These are phyloP conservation scores for Plantago rigida DNA, from an alignment of 305 asterid species.

Conservation along the genomic window DNA sequence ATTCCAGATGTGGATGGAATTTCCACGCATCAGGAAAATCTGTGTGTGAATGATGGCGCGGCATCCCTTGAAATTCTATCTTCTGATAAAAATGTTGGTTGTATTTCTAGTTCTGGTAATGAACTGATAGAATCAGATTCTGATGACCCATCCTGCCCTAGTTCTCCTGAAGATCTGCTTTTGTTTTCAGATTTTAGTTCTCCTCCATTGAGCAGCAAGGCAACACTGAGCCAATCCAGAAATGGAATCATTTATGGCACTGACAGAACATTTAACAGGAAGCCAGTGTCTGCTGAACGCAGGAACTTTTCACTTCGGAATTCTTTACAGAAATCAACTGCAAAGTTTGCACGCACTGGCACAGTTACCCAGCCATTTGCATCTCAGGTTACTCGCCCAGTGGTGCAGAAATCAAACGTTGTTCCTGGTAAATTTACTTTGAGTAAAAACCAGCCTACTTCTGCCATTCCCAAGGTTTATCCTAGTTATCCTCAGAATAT, in stretches of 20 bases:
- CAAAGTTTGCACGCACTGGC: constrained; percentile 24
- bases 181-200: constrained; percentile 30
- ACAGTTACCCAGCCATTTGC: constrained; percentile 25
- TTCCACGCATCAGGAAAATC: constrained; percentile 26
- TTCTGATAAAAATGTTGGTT: constrained; percentile 26
- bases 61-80: constrained; percentile 24
- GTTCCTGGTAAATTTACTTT: constrained; percentile 33
- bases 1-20: constrained; percentile 26
- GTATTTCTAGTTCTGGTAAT: constrained; percentile 34
- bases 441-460: constrained; percentile 33
- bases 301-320: constrained; percentile 19
- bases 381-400: constrained; percentile 30
- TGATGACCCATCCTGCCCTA: constrained; percentile 31
- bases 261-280: constrained; percentile 27
- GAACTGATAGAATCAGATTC: constrained; percentile 32
- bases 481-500: constrained; percentile 32
- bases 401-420: constrained; percentile 31
- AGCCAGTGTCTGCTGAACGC: constrained; percentile 30
- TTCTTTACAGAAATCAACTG: constrained; percentile 25
- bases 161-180: constrained; percentile 45
- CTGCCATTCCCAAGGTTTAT: constrained; percentile 37
- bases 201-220: constrained; percentile 23
- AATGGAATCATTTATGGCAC: constrained; percentile 28
- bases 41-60: constrained; percentile 26
- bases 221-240: constrained; percentile 30